phyloP scores from a whole-genome alignment of 1,284 basidiomycete species.

The Leccinum subspadiceum region DNA sequence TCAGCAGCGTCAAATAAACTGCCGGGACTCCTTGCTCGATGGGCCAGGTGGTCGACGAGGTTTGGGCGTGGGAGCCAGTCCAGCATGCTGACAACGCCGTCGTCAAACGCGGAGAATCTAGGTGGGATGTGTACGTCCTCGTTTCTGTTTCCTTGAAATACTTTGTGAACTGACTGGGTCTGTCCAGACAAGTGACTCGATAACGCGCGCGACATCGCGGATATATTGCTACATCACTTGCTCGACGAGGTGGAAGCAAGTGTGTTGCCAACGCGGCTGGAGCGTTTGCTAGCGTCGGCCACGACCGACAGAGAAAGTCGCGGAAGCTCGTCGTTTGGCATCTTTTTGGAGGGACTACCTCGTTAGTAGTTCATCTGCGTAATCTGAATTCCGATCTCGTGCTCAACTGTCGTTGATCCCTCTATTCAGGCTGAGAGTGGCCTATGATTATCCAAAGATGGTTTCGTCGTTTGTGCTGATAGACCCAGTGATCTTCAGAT shows the following conservation, averaged over 20 bases:
- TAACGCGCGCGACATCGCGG: constrained; percentile 68
- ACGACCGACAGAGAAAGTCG: constrained; percentile 39
- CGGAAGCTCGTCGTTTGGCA: constrained; percentile 72
- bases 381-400: background rate
- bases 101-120: constrained; percentile 55
- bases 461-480: constrained; percentile 76
- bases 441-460: constrained; percentile 60
- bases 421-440: constrained; percentile 51
- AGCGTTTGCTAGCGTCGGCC: constrained; percentile 54
- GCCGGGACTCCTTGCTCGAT: constrained; percentile 40
- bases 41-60: constrained; percentile 57
- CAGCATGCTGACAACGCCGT: constrained; percentile 73
- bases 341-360: constrained; percentile 75
- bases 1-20: constrained; percentile 38
- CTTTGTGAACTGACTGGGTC: background rate
- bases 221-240: constrained; percentile 63
- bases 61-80: constrained; percentile 77
- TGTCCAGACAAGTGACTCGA: constrained; percentile 62
- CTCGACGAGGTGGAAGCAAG: constrained; percentile 39
- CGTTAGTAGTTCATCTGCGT: constrained; percentile 43
- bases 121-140: constrained; percentile 49
- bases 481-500: constrained; percentile 69
- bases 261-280: constrained; percentile 54
- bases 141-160: background rate
- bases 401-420: background rate